Evolutionary conservation across 768 basidiomycete species (phyloP), one percentile per base, ranked within the genome.

Genomic region (Rhizopogon salebrosus): DNA sequence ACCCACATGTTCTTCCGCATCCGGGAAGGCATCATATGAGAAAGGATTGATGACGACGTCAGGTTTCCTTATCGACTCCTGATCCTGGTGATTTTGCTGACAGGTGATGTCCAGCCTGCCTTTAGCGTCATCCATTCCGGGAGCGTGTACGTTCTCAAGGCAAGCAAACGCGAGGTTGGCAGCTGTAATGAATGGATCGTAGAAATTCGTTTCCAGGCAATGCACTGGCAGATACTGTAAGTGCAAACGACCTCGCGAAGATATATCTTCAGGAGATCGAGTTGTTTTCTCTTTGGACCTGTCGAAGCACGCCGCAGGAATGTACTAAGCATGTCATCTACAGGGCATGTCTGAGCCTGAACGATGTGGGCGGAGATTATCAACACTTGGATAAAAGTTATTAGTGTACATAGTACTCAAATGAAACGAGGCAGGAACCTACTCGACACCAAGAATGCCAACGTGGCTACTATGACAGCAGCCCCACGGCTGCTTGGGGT

Each of bases 21-120:
- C 20, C 18, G 48, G 24, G 34, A 37, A 49, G 22, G 34, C 34
- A 9, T 49, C 6, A 11, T 22, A 23, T 22, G 22, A 36, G 48
- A n/a, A 42, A 31, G 39, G 40, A 29, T 43, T 18, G 26, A 52
- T 31, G 9, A 52, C 41, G 23, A 52, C n/a, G 22, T 52, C 51
- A 11, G 51, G 40, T 26, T 23, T 52, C 20, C 51, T 31, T 31
- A 20, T 31, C 6, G 51, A 43, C 9, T 29, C 26, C 5, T 35
- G 26, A 6, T 23, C 40, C 14, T 41, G 27, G 24, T 52, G 51
- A 14, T 38, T 38, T 4, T 8, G 18, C 37, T 38, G 37, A 20
- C 18, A 38, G 6, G 22, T n/a, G 10, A 49, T 22, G 6, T 23
- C 35, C 4, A 49, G 9, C 9, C 23, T 10, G 22, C 26, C 6